Evolutionary conservation across 2,329 filamentous ascomycete genomes (phyloP), one percentile per base, ranked within the genome.

Genomic region (Nakataea oryzae): DNA sequence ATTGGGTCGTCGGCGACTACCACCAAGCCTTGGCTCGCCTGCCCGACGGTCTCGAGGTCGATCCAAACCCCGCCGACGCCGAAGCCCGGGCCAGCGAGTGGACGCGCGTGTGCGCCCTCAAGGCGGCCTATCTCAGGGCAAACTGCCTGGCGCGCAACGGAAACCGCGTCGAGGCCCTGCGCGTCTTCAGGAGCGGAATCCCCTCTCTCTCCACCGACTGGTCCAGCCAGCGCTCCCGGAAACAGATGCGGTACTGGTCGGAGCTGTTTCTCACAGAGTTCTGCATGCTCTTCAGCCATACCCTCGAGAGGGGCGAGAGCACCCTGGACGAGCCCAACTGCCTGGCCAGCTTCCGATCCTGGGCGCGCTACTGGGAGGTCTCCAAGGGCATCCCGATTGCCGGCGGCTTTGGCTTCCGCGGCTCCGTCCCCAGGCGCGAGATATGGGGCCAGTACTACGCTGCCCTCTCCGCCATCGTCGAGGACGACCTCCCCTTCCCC

Each of bases 381-480:
- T 68, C 75, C 30, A 76, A 78, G 72, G 71, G 75, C 1, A 72
- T 77, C 3, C 74, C 78, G 2, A 74, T 80, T 5, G 73, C 76
- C 0, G 84, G 83, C 47, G 84, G 85, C 7, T 78, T 79, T 62
- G 83, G 83, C n/a, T 81, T 84, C 68, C 79, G 80, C 64, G 82
- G 84, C 26, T 78, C 82, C 12, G 80, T 87, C 24, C 81, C 84
- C 32, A 79, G 88, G 65, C 81, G 89, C 65, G 77, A 85, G 54
- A 86, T 96, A 57, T 97, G 93, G 93, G 86, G 84, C 68, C 85
- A 90, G 65, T 97, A 97, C 73, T 96, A 96, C 71, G 77, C 85
- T 57, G 85, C 89, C 1, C 76, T 97, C 24, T 96, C 92, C 2
- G 80, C 79, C n/a, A 84, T 96, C 47, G 74, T 97, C 8, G 86